Evolutionary conservation across 1,284 basidiomycete genomes (phyloP).

Genomic region (Fistulinella cinereoalba): DNA sequence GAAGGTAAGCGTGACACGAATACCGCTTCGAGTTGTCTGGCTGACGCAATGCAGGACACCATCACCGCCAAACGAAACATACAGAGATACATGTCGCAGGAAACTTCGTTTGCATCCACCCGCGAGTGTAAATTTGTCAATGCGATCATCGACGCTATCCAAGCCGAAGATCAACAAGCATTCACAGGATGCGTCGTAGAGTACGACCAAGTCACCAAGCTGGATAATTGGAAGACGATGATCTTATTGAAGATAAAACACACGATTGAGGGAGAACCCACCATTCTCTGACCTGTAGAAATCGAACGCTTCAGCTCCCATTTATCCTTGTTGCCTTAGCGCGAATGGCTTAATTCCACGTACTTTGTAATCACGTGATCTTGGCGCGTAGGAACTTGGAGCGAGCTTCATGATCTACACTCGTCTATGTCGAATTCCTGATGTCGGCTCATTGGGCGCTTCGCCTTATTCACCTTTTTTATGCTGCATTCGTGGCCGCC

Average conservation of each 20-base stretch:
- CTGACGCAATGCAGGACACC: slow-evolving; percentile 59
- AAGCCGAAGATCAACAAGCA: slow-evolving; percentile 72
- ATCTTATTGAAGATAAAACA: slow-evolving; percentile 89
- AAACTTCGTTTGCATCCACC: slow-evolving; percentile 80
- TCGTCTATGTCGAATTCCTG: slow-evolving; percentile 14
- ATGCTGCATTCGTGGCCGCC: slow-evolving; percentile 45
- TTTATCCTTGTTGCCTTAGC: neutral
- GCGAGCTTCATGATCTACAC: neutral
- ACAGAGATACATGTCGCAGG: slow-evolving; percentile 70
- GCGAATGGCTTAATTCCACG: slow-evolving; percentile 17
- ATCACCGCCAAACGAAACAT: slow-evolving; percentile 82
- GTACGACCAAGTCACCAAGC: slow-evolving; percentile 84
- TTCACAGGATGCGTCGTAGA: slow-evolving; percentile 82
- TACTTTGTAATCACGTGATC: slow-evolving; percentile 14
- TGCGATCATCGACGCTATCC: slow-evolving; percentile 75
- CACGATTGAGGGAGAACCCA: slow-evolving; percentile 61
- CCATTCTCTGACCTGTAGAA: slow-evolving; percentile 32
- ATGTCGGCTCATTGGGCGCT: slow-evolving; percentile 46
- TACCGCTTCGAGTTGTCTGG: slow-evolving; percentile 1
- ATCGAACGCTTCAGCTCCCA: neutral
- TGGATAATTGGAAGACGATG: slow-evolving; percentile 94
- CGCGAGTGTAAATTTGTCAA: slow-evolving; percentile 88
- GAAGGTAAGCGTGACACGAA: slow-evolving; percentile 53
- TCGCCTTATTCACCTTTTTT: slow-evolving; percentile 54
- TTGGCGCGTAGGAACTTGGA: neutral